These are phyloP conservation scores for Leccinum broughii DNA, from an alignment of 768 basidiomycete genomes.

Conservation along the genomic window DNA sequence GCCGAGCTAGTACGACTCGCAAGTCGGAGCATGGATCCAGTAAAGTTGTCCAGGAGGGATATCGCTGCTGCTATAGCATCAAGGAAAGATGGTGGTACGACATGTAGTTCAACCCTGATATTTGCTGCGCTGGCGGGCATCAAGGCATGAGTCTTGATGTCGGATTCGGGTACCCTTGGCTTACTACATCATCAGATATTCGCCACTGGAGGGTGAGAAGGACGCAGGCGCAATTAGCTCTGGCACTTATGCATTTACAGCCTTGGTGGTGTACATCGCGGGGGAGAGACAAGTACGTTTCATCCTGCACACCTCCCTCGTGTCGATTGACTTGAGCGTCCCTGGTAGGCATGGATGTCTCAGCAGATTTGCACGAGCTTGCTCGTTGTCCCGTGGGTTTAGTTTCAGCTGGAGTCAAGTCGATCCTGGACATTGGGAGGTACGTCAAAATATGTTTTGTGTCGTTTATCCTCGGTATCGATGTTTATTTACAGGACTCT, in stretches of 20 bases:
- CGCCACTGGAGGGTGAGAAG: conserved; percentile 83
- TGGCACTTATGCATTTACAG: conserved; percentile 34
- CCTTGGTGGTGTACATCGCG: conserved; percentile 83
- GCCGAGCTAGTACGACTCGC: conserved; percentile 70
- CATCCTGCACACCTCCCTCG: background rate
- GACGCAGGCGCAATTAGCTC: background rate
- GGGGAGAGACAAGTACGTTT: conserved; percentile 62
- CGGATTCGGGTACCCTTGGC: conserved; percentile 2
- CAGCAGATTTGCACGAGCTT: conserved; percentile 90
- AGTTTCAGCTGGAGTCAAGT: conserved; percentile 92
- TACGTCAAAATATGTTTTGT: conserved; percentile 20
- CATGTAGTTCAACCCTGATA: conserved; percentile 71
- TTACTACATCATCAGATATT: conserved; percentile 56
- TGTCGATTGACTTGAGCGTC: conserved; percentile 3
- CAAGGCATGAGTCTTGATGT: conserved; percentile 48
- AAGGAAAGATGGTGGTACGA: conserved; percentile 76
- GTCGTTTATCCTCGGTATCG: background rate
- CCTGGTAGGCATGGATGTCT: conserved; percentile 87
- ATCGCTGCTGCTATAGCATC: conserved; percentile 72
- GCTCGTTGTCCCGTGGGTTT: conserved; percentile 88
- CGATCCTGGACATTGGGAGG: conserved; percentile 91
- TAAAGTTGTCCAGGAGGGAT: conserved; percentile 80
- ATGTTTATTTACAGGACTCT: conserved; percentile 54
- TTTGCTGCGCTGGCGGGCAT: conserved; percentile 84
- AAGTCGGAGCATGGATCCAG: conserved; percentile 44